These are phyloP conservation scores for Yarrowia sp. DNA, from an alignment of 805 yeast genomes.

Conservation along the genomic window DNA sequence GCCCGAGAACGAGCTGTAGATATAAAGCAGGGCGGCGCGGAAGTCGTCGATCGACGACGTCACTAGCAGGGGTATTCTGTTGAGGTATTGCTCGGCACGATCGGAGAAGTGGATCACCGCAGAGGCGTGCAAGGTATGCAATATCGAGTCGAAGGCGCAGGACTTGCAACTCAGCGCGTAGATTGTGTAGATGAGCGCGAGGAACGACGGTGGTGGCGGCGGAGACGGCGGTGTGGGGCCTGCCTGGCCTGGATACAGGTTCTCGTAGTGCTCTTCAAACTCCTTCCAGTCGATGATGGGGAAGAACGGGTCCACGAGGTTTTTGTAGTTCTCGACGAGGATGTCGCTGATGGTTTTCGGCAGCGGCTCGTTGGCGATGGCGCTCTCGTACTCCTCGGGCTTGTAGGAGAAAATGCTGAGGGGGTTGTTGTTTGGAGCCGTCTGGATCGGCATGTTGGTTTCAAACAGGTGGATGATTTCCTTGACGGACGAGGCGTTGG, in stretches of 20 bases:
- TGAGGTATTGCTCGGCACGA: slow-evolving; percentile 8
- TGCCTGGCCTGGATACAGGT: not conserved
- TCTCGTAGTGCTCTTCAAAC: slow-evolving; percentile 15
- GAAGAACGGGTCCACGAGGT: slow-evolving; percentile 7
- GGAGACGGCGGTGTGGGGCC: slow-evolving; percentile 6
- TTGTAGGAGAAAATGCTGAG: slow-evolving; percentile 18
- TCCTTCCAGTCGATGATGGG: slow-evolving; percentile 19
- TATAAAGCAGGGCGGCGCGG: slow-evolving; percentile 6
- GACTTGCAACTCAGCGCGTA: slow-evolving; percentile 21
- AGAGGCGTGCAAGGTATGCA: slow-evolving; percentile 2
- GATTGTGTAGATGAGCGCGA: not conserved
- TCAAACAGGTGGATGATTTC: slow-evolving; percentile 2
- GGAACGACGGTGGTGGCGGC: not conserved
- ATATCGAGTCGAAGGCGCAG: not conserved
- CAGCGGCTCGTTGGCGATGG: not conserved
- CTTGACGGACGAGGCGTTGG: not conserved
- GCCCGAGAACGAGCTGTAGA: slow-evolving; percentile 3
- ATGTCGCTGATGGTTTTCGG: slow-evolving; percentile 8
- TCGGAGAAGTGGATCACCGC: slow-evolving; percentile 2
- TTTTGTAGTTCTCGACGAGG: not conserved
- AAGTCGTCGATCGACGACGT: slow-evolving; percentile 1
- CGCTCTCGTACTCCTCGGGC: not conserved
- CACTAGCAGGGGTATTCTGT: slow-evolving; percentile 4
- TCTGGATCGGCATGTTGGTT: not conserved
- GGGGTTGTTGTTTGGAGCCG: not conserved